phyloP scores from a whole-genome alignment of 495 filamentous ascomycete species.

The Tuber magnatum region DNA sequence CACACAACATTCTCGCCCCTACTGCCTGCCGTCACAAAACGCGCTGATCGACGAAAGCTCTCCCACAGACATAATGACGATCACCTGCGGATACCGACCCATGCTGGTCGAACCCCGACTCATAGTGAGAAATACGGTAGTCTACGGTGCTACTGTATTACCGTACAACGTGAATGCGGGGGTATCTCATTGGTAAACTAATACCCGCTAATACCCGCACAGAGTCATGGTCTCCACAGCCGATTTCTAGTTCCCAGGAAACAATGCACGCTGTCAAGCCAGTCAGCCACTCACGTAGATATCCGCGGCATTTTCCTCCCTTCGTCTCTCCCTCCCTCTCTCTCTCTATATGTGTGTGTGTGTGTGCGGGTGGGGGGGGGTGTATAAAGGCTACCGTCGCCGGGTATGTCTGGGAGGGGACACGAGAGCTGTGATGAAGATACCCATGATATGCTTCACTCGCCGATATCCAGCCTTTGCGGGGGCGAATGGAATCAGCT shows the following conservation, averaged over 20 bases:
- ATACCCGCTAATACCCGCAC: background rate
- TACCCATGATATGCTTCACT: constrained; percentile 25
- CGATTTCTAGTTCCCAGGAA: background rate
- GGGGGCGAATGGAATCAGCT: constrained; percentile 14
- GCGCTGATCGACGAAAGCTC: background rate
- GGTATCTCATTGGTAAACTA: background rate
- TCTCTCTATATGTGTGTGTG: background rate
- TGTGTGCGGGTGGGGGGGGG: background rate
- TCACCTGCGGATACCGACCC: background rate
- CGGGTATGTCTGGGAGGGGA: background rate
- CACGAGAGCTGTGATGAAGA: constrained; percentile 15
- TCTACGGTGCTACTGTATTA: no score
- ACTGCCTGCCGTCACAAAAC: background rate
- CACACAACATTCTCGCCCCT: background rate
- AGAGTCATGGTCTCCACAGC: background rate
- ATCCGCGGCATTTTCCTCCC: constrained; percentile 5
- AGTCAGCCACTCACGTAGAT: background rate
- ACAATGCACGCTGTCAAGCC: no score
- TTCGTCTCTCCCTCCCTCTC: background rate
- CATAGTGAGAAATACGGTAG: background rate
- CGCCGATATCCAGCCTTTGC: constrained; percentile 16
- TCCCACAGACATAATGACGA: background rate
- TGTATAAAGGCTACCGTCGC: constrained; percentile 10
- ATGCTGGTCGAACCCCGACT: background rate
- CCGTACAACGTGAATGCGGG: background rate